Base-by-base conservation (phyloP, 106 monocot genomes). In the Apostasia ramifera region DNA sequence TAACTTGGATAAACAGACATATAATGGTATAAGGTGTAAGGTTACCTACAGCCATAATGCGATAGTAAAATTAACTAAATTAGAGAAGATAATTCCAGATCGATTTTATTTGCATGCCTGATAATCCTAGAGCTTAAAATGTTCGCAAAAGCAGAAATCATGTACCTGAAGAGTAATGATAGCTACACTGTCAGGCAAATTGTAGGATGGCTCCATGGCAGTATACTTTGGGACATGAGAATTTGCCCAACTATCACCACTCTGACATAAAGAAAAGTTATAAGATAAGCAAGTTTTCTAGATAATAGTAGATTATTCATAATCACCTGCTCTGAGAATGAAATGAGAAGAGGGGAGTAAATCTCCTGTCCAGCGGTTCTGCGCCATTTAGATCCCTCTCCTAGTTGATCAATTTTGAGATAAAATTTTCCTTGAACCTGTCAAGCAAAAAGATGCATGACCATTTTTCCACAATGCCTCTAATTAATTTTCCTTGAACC, bases 331-430 rank as follows among this genome's bases (percentile, higher is more conserved):
- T 86, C 84, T 41, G 95, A 71, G 71, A 97, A 97, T 70, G 95
- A 88, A 41, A 92, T 10, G 40, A 91, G 86, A 74, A 97, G 89
- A 72, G 95, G 95, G 66, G 95, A 91, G 69, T 92, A 97, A 57
- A 97, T 84, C 75, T 97, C 95, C 71, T 97, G 95, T 37, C 95
- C 95, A 60, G 77, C 52, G 10, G 92, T 74, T 41, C 95, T 82
- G 10, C 95, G 95, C 95, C 95, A 97, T 75, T 75, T 92, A 46
- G 95, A 80, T 70, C 95, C 95, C 63, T 89, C 89, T 53, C 95
- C 95, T 65, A 76, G 55, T 47, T 88, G 84, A 82, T 97, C 86
- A 37, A 92, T 74, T 81, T 70, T 89, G 56, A 89, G 59, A 89
- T 92, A 97, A 69, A 82, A 82, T 63, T 89, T 97, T 70, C 95